These are phyloP conservation scores for Blastobotrys attinorum DNA, from an alignment of 805 yeast genomes.

Conservation along the genomic window DNA sequence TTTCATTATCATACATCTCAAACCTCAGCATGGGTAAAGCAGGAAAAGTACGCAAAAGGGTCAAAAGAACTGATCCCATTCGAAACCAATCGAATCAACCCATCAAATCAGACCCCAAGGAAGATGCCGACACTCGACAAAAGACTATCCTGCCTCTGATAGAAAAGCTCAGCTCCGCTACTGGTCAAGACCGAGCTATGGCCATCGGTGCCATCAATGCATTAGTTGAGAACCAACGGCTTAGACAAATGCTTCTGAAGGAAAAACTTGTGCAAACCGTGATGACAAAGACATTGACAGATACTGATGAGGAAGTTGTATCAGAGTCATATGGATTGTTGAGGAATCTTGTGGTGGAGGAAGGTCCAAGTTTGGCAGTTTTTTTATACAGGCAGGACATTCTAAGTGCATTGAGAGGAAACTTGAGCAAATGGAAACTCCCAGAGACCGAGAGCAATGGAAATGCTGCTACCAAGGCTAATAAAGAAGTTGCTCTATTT, in stretches of 20 bases:
- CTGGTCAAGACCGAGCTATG: conserved; percentile 67
- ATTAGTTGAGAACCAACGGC: conserved; percentile 56
- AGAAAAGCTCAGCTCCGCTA: conserved; percentile 50
- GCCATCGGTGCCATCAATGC: conserved; percentile 68
- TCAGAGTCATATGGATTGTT: conserved; percentile 76
- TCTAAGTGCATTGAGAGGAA: conserved; percentile 51
- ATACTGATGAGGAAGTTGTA: conserved; percentile 63
- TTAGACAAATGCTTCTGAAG: conserved; percentile 58
- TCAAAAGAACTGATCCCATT: conserved; percentile 10
- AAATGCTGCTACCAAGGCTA: not conserved
- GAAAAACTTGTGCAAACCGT: conserved; percentile 62
- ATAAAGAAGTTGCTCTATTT: not conserved
- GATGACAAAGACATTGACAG: conserved; percentile 57
- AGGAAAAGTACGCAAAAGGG: conserved; percentile 16
- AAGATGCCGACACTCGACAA: conserved; percentile 42
- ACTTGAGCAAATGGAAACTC: conserved; percentile 40
- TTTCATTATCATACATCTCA: too few relatives aligned
- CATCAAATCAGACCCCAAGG: conserved; percentile 30
- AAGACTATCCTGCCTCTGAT: conserved; percentile 63
- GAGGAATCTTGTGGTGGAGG: conserved; percentile 73
- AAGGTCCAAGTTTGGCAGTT: conserved; percentile 75
- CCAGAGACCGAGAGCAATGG: not conserved
- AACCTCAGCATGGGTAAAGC: conserved; percentile 18
- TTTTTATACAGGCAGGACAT: conserved; percentile 73
- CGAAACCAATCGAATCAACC: conserved; percentile 21